Conservation (phyloP, 805 yeast genomes). For the Saccharomycodes ludwigii region DNA sequence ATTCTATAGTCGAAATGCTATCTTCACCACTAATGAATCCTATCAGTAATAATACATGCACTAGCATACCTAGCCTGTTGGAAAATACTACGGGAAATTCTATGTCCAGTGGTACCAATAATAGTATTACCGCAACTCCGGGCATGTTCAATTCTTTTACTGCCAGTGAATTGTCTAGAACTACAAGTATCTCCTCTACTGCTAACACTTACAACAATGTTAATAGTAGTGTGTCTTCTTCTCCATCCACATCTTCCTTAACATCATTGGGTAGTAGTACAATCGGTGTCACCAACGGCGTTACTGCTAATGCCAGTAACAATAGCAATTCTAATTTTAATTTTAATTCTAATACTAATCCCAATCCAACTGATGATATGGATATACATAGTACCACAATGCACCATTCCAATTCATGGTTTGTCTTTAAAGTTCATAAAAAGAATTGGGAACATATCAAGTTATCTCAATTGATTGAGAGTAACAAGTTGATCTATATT, state of each 20-base stretch:
- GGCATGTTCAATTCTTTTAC: slow-evolving; percentile 5
- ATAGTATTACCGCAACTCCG: slow-evolving; percentile 6
- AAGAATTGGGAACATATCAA: slow-evolving; percentile 60
- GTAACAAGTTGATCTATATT: slow-evolving; percentile 62
- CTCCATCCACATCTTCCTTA: slow-evolving; percentile 9
- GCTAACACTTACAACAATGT: too few relatives aligned
- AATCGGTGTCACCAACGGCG: slow-evolving; percentile 40
- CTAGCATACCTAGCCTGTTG: slow-evolving; percentile 24
- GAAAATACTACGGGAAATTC: slow-evolving; percentile 4
- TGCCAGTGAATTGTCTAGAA: slow-evolving; percentile 4
- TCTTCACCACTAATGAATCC: slow-evolving; percentile 49
- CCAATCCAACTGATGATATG: slow-evolving; percentile 22
- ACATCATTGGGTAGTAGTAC: slow-evolving; percentile 20
- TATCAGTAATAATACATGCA: slow-evolving; percentile 20
- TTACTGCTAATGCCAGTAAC: slow-evolving; percentile 50
- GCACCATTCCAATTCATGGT: slow-evolving; percentile 8
- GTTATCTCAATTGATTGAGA: slow-evolving; percentile 63
- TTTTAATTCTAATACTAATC: too few relatives aligned
- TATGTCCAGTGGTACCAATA: slow-evolving; percentile 6
- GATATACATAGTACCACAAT: slow-evolving; percentile 5
- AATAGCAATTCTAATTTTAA: slow-evolving; percentile 72
- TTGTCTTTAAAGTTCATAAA: slow-evolving; percentile 15
- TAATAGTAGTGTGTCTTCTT: slow-evolving; percentile 1
- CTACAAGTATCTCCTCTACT: slow-evolving; percentile 1
- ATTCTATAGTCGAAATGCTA: slow-evolving; percentile 63